Conservation (phyloP, 129 eudicot species). For the Erigeron canadensis region DNA sequence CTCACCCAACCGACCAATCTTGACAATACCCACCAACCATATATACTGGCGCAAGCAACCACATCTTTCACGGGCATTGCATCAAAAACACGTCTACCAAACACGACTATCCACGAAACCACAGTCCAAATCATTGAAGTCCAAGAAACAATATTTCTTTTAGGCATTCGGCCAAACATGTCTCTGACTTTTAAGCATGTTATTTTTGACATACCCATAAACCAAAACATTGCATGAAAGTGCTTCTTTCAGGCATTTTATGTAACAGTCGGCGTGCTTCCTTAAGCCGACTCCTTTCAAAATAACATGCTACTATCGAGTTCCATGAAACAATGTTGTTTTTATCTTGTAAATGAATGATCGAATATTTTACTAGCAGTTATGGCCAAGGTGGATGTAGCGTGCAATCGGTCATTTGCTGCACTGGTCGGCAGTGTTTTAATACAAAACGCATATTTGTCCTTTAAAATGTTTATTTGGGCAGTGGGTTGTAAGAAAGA, state of each 20-base stretch:
- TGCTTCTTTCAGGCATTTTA: conserved; percentile 65
- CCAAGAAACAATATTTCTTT: conserved; percentile 79
- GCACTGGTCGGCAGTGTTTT: conserved; percentile 33
- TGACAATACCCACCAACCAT: conserved; percentile 74
- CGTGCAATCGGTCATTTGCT: conserved; percentile 43
- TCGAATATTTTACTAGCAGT: conserved; percentile 59
- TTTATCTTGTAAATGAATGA: conserved; percentile 34
- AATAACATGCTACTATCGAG: conserved; percentile 65
- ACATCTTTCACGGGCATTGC: conserved; percentile 67
- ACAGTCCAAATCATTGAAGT: conserved; percentile 82
- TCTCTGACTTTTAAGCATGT: conserved; percentile 59
- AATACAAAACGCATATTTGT: conserved; percentile 33
- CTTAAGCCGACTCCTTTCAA: conserved; percentile 49
- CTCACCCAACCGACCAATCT: conserved; percentile 53
- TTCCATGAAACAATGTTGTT: conserved; percentile 69
- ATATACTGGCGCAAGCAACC: conserved; percentile 61
- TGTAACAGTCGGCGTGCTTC: conserved; percentile 63
- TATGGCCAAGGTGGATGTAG: conserved; percentile 59
- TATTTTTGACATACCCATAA: conserved; percentile 67
- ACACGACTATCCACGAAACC: conserved; percentile 84
- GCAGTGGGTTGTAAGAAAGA: too few species aligned
- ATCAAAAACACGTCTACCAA: conserved; percentile 54
- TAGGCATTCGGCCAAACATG: conserved; percentile 70
- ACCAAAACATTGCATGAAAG: conserved; percentile 71
- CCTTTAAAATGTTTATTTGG: too few species aligned